Base-by-base conservation (phyloP, 75 land plant genomes). In the Selaginella moellendorffii region DNA sequence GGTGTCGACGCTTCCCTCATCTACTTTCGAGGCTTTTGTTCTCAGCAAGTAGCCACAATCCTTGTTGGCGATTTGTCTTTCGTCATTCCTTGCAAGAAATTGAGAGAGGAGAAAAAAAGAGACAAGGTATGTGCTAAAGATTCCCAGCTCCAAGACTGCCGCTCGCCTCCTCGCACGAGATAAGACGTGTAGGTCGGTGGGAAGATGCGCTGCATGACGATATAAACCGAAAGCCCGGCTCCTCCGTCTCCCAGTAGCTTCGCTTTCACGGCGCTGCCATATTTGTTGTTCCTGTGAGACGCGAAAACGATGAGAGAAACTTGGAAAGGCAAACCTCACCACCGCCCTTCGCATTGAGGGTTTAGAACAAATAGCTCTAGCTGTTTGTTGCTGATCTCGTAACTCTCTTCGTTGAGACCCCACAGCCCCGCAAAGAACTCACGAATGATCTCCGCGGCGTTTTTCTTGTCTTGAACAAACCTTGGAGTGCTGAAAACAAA, bases 261-360 rank as follows among this genome's bases (percentile, higher is more conserved):
- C 63, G 73, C 75, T 27, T 68, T 82, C 24, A 86, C 85, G 64
- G 78, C 81, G 46, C 80, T 79, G 2, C 91, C 99, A 74, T 86
- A 95, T 26, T 82, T 78, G 54, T 95, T 95, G 74, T 95, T 95
- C 52, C 99, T 91, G 86, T 5, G 46, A 36, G 10, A 36, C 46
- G 14, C 14, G 14, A 5, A 36, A 36, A 36, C 46, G 46, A 36
- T 5, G 5, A 36, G 10, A 36, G 5, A n/a, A n/a, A n/a, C n/a
- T n/a, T n/a, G n/a, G n/a, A n/a, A n/a, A n/a, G n/a, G n/a, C n/a
- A n/a, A n/a, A n/a, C n/a, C n/a, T n/a, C n/a, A n/a, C 86, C 97
- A 96, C 72, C 99, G 96, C 69, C 99, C 99, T 82, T 95, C 99
- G 66, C 99, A 74, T 75, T 95, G 99, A 2, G 99, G 99, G 69